Base-by-base conservation (phyloP, 257 asterid genomes). In the Gentiana macrophylla region DNA sequence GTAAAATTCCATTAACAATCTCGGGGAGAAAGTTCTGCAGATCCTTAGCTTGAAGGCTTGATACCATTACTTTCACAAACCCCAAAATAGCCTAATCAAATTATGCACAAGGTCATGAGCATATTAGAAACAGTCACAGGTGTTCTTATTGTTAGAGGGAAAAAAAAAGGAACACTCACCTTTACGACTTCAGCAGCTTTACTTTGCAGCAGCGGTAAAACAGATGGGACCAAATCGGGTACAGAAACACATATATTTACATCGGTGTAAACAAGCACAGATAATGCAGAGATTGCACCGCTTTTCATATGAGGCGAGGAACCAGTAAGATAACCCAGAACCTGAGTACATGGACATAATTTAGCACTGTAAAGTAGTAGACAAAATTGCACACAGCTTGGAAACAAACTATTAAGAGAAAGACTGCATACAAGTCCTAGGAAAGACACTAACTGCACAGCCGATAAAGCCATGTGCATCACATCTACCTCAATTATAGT, bases 241-340 rank as follows among this genome's bases (percentile, higher is more conserved):
- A 81, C 59, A 53, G 70, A 65, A 59, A 68, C 65, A 64, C 93
- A 83, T 67, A 83, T 70, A 73, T 67, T 65, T 13, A 77, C 74
- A 59, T 92, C 97, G 53, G 55, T 77, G 73, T 85, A 85, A 51
- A 84, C 72, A 45, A 92, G 77, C 32, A 85, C 80, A 41, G 99
- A 92, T 46, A 92, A 83, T 56, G 91, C 97, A 71, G 97, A 82
- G 52, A 92, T 90, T 68, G 80, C 95, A 52, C 89, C 97, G 71
- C 99, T 85, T 74, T 79, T 83, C 70, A 88, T 85, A 50, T 83
- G 94, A 32, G 97, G 89, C 63, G 98, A 81, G 15, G 94, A 71
- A 45, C 88, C 95, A 63, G 84, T 82, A 59, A 92, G 95, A 68
- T 92, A 92, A 55, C 89, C 99, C 70, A 70, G 70, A 52, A 92